Conservation (phyloP, 176 grass and related monocot species). For the Eremochloa ophiuroides region DNA sequence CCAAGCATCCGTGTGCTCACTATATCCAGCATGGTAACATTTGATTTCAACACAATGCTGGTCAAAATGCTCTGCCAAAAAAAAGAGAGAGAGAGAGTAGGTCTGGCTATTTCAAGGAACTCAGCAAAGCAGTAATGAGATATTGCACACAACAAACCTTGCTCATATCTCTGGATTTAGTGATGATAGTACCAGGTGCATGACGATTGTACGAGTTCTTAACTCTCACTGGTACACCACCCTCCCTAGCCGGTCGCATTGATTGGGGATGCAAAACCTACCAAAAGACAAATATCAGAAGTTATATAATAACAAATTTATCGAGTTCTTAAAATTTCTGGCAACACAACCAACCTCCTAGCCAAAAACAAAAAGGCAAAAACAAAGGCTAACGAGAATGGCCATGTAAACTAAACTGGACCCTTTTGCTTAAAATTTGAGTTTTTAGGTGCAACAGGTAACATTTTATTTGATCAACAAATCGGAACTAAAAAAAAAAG, state of each 20-base stretch:
- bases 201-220: constrained; percentile 95
- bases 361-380: not conserved
- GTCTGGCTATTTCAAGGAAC: not conserved
- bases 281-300: constrained; percentile 1
- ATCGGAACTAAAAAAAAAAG: not conserved
- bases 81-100: not conserved
- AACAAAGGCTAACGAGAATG: not conserved
- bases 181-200: constrained; percentile 91
- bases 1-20: constrained; percentile 96
- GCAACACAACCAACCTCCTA: not conserved
- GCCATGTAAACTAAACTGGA: not conserved
- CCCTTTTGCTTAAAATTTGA: not conserved
- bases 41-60: constrained; percentile 96
- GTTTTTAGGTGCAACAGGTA: not conserved
- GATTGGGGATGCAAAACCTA: constrained; percentile 97
- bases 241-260: constrained; percentile 89
- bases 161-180: constrained; percentile 89
- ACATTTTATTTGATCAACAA: not conserved
- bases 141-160: constrained; percentile 51
- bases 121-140: not conserved
- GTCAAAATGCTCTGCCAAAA: constrained; percentile 74
- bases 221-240: constrained; percentile 87
- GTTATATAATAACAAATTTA: not conserved
- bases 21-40: constrained; percentile 97
- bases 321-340: not conserved